These are phyloP conservation scores for Cyclocybe cylindracea DNA, from an alignment of 768 basidiomycete species.

Conservation along the genomic window DNA sequence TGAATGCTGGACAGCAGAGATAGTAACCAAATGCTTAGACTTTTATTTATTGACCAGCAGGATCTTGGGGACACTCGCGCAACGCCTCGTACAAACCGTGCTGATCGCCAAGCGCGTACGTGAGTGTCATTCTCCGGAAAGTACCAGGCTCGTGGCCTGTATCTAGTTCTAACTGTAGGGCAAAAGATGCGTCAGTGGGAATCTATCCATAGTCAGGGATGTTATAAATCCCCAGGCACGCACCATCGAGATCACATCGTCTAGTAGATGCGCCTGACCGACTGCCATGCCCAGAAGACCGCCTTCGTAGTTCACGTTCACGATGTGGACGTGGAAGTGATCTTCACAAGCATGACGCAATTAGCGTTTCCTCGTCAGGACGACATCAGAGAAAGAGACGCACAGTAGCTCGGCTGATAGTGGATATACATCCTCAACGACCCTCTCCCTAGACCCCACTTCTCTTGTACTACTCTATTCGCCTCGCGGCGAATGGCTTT, in stretches of 20 bases:
- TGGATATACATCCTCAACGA: constrained; percentile 83
- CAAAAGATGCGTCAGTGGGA: neutral
- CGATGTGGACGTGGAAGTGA: constrained; percentile 93
- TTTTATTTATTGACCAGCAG: no score
- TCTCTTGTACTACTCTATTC: constrained; percentile 48
- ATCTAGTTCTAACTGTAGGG: constrained; percentile 57
- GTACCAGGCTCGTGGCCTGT: constrained; percentile 50
- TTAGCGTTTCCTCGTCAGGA: neutral
- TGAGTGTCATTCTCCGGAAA: constrained; percentile 72
- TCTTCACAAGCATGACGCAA: constrained; percentile 43
- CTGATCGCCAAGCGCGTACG: constrained; percentile 82
- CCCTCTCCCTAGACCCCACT: constrained; percentile 66
- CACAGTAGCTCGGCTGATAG: constrained; percentile 96
- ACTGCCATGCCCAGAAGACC: constrained; percentile 73
- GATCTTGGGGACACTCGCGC: no score
- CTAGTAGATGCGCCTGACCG: constrained; percentile 91
- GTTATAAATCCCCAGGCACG: constrained; percentile 14
- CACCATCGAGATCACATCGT: constrained; percentile 88
- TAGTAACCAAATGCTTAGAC: no score
- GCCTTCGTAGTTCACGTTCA: constrained; percentile 66
- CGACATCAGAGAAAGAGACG: constrained; percentile 27
- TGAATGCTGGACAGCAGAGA: no score
- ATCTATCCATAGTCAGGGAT: neutral
- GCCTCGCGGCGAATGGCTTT: constrained; percentile 62
- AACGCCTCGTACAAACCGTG: constrained; percentile 44